phyloP scores from a whole-genome alignment of 768 basidiomycete species.

The Gelatoporia subvermispora region DNA sequence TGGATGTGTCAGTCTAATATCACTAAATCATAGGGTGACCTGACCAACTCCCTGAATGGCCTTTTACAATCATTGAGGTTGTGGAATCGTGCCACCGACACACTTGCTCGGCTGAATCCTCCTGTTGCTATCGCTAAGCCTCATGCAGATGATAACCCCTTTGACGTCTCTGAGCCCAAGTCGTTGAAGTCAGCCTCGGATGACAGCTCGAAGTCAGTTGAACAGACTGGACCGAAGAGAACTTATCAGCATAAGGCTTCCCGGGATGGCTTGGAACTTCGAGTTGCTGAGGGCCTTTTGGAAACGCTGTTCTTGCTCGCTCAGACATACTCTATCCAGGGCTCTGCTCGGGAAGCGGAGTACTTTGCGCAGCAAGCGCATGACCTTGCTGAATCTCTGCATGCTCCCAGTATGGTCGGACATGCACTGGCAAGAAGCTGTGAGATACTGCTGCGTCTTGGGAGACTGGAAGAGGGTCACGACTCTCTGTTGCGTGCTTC shows the following conservation, averaged over 20 bases:
- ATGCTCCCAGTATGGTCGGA: constrained; percentile 58
- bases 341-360: constrained; percentile 80
- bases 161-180: constrained; percentile 37
- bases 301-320: constrained; percentile 60
- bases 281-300: constrained; percentile 67
- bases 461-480: constrained; percentile 52
- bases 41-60: constrained; percentile 48
- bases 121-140: constrained; percentile 20
- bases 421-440: constrained; percentile 64
- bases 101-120: constrained; percentile 54
- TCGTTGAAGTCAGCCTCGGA: constrained; percentile 15
- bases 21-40: constrained; percentile 47
- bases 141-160: constrained; percentile 46
- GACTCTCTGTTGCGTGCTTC: constrained; percentile 48
- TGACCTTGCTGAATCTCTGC: constrained; percentile 66
- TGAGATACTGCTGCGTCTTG: constrained; percentile 66
- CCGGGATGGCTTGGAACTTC: constrained; percentile 66
- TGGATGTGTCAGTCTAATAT: constrained; percentile 3
- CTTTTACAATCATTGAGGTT: constrained; percentile 69
- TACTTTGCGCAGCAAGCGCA: constrained; percentile 77
- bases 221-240: constrained; percentile 8
- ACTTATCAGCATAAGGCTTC: constrained; percentile 27
- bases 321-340: constrained; percentile 62
- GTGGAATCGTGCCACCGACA: constrained; percentile 77
- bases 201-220: constrained; percentile 11